Evolutionary conservation across 129 eudicot species (phyloP).

Genomic region (Lactuca saligna): DNA sequence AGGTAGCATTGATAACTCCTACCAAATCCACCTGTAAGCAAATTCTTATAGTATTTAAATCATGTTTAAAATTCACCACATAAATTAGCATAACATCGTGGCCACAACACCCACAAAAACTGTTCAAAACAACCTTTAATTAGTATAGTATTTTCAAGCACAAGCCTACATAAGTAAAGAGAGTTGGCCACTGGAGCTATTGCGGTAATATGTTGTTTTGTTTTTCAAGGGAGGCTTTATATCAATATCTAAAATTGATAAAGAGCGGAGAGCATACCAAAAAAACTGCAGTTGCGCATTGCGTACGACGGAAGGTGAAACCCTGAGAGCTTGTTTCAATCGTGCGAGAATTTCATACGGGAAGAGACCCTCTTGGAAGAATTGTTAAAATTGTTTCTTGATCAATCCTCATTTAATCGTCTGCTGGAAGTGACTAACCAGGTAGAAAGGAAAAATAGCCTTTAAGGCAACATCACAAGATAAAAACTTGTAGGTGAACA

Average conservation of each 20-base stretch:
- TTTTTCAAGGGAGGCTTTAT: not conserved
- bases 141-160: too few relatives aligned
- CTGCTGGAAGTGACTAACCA: not conserved
- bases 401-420: not conserved
- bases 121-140: too few relatives aligned
- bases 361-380: conserved; percentile 6
- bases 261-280: conserved; percentile 49
- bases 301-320: conserved; percentile 29
- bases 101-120: not conserved
- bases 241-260: conserved; percentile 27
- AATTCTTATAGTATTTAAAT: too few relatives aligned
- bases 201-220: too few relatives aligned
- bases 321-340: conserved; percentile 13
- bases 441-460: not conserved
- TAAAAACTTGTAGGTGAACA: too few relatives aligned
- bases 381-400: conserved; percentile 20
- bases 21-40: too few relatives aligned
- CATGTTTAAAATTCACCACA: too few relatives aligned
- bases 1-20: too few relatives aligned
- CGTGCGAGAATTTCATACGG: conserved; percentile 32
- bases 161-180: too few relatives aligned
- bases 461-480: too few relatives aligned
- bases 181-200: too few relatives aligned
- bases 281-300: conserved; percentile 43
- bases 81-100: too few relatives aligned